phyloP scores from a whole-genome alignment of 257 asterid species.

The Fraxinus pennsylvanica region DNA sequence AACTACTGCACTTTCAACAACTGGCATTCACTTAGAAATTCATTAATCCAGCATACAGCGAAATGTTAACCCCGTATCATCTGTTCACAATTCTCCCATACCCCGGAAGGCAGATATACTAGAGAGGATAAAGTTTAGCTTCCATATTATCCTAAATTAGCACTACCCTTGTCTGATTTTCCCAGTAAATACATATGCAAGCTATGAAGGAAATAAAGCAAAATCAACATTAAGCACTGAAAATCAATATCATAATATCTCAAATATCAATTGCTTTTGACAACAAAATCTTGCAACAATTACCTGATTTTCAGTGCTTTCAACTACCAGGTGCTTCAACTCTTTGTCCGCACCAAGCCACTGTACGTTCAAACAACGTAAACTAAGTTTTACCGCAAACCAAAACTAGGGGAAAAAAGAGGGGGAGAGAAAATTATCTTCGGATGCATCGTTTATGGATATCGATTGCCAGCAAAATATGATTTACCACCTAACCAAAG shows the following conservation, averaged over 20 bases:
- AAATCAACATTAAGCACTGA: slow-evolving; percentile 1
- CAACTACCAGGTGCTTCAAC: slow-evolving; percentile 68
- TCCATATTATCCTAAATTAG: neutral
- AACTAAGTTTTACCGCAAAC: slow-evolving; percentile 5
- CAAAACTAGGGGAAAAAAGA: neutral
- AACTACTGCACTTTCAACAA: too few species aligned
- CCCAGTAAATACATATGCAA: neutral
- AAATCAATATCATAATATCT: neutral
- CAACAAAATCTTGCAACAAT: slow-evolving; percentile 19
- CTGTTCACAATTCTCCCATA: too few species aligned
- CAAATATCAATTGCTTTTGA: neutral
- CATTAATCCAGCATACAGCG: too few species aligned
- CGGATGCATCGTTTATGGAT: slow-evolving; percentile 5
- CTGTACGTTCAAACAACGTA: slow-evolving; percentile 35
- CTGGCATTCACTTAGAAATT: too few species aligned
- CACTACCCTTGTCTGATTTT: neutral
- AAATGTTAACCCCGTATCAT: too few species aligned
- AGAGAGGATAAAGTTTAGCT: neutral
- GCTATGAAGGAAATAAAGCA: neutral
- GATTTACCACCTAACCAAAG: slow-evolving; percentile 16
- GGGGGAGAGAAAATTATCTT: neutral
- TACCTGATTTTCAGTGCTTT: slow-evolving; percentile 83
- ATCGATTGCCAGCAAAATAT: neutral
- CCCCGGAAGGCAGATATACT: neutral
- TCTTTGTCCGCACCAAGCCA: slow-evolving; percentile 85